A percentile compares a stretch with the other conserved stretches of the same genome.
phyloP scores from a whole-genome alignment of 371 early-diverging fungal genomes.

The Mucor velutinosus region DNA sequence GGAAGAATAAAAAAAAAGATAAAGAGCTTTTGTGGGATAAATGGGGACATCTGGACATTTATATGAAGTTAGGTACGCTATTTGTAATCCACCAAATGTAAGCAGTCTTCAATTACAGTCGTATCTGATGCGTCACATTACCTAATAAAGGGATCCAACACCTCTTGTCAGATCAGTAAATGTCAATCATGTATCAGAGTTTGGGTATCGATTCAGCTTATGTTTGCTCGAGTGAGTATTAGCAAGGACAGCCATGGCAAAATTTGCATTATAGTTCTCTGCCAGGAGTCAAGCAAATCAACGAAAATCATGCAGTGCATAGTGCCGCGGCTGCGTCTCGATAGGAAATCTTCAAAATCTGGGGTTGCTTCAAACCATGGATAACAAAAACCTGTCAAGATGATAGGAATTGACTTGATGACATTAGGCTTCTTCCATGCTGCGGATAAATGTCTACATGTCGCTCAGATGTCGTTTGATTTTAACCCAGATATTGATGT shows the following conservation, averaged over 20 bases:
- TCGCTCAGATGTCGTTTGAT: too few species aligned
- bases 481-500: too few species aligned
- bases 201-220: not conserved
- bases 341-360: too few species aligned
- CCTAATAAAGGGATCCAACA: not conserved
- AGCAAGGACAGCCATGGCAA: not conserved
- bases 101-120: not conserved
- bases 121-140: not conserved
- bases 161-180: not conserved
- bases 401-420: too few species aligned
- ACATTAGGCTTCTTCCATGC: too few species aligned
- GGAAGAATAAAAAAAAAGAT: not conserved
- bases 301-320: not conserved
- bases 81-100: not conserved
- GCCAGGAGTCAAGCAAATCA: not conserved
- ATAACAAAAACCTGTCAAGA: too few species aligned
- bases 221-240: not conserved
- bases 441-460: too few species aligned
- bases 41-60: not conserved
- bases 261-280: not conserved
- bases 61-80: not conserved
- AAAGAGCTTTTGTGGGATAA: not conserved
- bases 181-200: not conserved
- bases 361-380: too few species aligned
- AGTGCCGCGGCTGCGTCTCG: not conserved